phyloP scores from a whole-genome alignment of 2,329 filamentous ascomycete genomes.

The Endothia cerciana region DNA sequence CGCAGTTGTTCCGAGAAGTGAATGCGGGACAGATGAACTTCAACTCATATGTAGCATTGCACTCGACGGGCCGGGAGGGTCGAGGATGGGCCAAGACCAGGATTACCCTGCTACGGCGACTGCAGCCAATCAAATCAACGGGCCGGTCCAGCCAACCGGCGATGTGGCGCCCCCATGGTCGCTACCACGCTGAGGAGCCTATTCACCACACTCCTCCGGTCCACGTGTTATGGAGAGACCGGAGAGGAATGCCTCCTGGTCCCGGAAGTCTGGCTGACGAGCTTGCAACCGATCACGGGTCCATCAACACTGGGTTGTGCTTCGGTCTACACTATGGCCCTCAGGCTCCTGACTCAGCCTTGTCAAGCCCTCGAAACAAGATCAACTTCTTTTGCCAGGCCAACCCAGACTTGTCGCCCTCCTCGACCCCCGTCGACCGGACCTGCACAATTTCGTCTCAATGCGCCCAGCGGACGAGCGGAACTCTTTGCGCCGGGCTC shows the following conservation, averaged over 20 bases:
- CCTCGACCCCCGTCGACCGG: background rate
- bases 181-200: too few species aligned
- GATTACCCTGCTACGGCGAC: background rate
- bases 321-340: background rate
- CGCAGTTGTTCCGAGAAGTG: too few species aligned
- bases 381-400: constrained; percentile 5
- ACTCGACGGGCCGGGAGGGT: too few species aligned
- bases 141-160: background rate
- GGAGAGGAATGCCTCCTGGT: too few species aligned
- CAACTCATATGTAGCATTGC: too few species aligned
- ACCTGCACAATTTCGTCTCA: background rate
- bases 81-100: background rate
- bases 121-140: background rate
- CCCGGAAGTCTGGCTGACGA: background rate
- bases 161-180: too few species aligned
- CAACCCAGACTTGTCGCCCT: background rate
- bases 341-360: background rate
- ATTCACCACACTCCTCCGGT: too few species aligned
- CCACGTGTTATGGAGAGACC: too few species aligned
- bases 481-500: background rate
- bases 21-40: too few species aligned
- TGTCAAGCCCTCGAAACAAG: too few species aligned
- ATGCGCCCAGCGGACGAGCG: background rate
- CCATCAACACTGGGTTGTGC: background rate
- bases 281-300: background rate